Conservation (phyloP, 495 filamentous ascomycete genomes). For the Hypoxylon fragiforme region DNA sequence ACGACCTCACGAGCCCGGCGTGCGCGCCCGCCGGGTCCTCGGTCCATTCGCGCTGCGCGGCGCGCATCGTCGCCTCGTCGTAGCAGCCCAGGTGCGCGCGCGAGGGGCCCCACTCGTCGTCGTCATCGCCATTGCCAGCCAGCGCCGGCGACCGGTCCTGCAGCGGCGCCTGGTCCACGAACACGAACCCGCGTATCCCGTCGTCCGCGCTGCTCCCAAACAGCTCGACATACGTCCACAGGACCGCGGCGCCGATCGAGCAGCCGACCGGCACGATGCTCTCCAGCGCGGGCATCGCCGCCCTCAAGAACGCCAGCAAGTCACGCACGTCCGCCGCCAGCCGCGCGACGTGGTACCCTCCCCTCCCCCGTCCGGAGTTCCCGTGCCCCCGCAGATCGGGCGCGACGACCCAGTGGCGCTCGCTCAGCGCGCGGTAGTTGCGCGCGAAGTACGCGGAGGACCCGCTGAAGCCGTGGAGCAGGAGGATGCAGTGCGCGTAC, state of each 20-base stretch:
- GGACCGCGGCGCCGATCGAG: conserved; percentile 50
- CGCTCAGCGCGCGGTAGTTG: conserved; percentile 38
- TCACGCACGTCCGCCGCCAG: conserved; percentile 47
- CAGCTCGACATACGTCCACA: conserved; percentile 50
- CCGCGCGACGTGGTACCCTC: conserved; percentile 50
- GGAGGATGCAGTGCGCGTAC: conserved; percentile 33
- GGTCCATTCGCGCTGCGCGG: conserved; percentile 42
- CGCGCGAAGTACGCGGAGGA: conserved; percentile 47
- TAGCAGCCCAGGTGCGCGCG: conserved; percentile 45
- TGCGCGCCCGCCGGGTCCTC: conserved; percentile 31
- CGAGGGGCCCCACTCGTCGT: conserved; percentile 34
- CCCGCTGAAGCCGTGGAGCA: conserved; percentile 53
- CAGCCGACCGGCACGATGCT: conserved; percentile 44
- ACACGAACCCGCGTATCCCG: conserved; percentile 41
- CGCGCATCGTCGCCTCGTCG: conserved; percentile 40
- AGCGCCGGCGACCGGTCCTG: conserved; percentile 46
- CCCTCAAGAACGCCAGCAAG: conserved; percentile 36
- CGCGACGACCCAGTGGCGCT: conserved; percentile 42
- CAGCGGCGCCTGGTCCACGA: conserved; percentile 53
- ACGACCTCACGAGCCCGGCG: conserved; percentile 40
- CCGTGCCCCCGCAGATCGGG: conserved; percentile 53
- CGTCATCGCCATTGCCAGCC: too few relatives aligned
- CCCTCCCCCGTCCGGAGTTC: conserved; percentile 34
- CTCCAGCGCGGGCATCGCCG: background rate
- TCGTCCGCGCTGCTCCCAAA: conserved; percentile 36